Base-by-base conservation (phyloP, 2,329 filamentous ascomycete species). In the Xenosphaeropsis pyriputrescens region DNA sequence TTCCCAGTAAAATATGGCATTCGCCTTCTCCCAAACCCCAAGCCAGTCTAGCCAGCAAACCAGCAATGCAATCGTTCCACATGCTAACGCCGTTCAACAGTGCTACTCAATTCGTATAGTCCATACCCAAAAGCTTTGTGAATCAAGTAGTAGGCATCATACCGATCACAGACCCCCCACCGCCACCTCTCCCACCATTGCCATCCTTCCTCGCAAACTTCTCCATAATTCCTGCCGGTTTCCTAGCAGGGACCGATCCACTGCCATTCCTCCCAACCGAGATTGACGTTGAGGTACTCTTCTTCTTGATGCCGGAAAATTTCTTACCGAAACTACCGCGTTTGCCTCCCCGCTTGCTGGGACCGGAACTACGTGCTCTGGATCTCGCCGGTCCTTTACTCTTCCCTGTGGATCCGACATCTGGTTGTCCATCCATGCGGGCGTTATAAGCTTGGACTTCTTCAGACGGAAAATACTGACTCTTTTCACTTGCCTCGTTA, bases 91-190 rank as follows among this genome's bases (percentile, higher is more conserved):
- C 22, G 12, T 26, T 6, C 12, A 26, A 26, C 22, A 26, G 12
- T 26, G 22, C 22, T 26, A 9, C 22, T 6, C 12, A 26, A 11
- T 11, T 26, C 22, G 12, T 26, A 26, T 26, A 26, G 22, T 26
- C 22, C 5, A 26, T 26, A 26, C 22, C 22, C 22, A 26, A 26
- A 26, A 26, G 3, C 8, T 11, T 9, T 26, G 3, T 26, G 8
- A 6, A 26, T 26, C 22, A 26, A 26, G 22, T 26, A 32, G 49
- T 26, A 32, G 49, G 48, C 47, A 47, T 49, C 44, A 51, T 51
- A 2, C 47, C 47, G 35, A 49, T 49, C 8, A 44, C 39, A 12
- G 41, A 38, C 18, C 39, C 37, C 26, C 42, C 39, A 6, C 32
- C 29, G 26, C 34, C 37, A n/a, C 34, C 18, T 22, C 17, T 22